These are phyloP conservation scores for Ophiostoma montium DNA, from an alignment of 2,329 filamentous ascomycete species.

Conservation along the genomic window DNA sequence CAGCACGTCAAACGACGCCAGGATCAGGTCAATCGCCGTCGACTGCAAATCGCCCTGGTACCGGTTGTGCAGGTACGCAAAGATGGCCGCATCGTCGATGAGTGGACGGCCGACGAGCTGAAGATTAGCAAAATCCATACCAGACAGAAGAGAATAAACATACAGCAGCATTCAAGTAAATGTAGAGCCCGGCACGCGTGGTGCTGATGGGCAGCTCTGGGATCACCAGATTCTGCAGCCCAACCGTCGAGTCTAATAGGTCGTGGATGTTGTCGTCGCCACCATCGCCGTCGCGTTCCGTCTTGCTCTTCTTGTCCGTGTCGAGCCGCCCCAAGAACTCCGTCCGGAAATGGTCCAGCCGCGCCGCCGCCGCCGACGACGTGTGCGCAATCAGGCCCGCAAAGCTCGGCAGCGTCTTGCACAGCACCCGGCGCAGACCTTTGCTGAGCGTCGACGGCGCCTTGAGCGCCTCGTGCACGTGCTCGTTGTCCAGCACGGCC, in stretches of 20 bases:
- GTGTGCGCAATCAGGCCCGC: constrained; percentile 42
- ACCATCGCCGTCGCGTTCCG: constrained; percentile 29
- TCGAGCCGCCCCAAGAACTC: constrained; percentile 42
- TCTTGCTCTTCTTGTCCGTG: constrained; percentile 23
- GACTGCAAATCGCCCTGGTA: constrained; percentile 66
- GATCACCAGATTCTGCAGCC: constrained; percentile 38
- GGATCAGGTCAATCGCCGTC: constrained; percentile 67
- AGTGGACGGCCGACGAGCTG: constrained; percentile 65
- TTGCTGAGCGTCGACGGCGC: too few relatives aligned
- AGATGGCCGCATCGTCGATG: constrained; percentile 65
- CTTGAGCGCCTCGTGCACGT: constrained; percentile 38
- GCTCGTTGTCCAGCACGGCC: constrained; percentile 44
- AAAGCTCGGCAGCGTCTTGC: constrained; percentile 37
- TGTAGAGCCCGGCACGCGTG: constrained; percentile 68
- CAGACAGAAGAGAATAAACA: constrained; percentile 17
- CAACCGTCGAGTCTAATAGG: constrained; percentile 41
- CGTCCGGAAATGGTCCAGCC: constrained; percentile 43
- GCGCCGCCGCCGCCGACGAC: constrained; percentile 36
- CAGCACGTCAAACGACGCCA: constrained; percentile 79
- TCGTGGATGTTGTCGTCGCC: constrained; percentile 39
- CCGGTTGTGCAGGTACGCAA: constrained; percentile 69
- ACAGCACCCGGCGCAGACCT: constrained; percentile 30
- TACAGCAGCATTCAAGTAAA: constrained; percentile 73
- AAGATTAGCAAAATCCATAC: not conserved
- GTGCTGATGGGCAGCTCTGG: constrained; percentile 57